Base-by-base conservation (phyloP, 208 protist genomes). In the Acanthamoeba sp. region DNA sequence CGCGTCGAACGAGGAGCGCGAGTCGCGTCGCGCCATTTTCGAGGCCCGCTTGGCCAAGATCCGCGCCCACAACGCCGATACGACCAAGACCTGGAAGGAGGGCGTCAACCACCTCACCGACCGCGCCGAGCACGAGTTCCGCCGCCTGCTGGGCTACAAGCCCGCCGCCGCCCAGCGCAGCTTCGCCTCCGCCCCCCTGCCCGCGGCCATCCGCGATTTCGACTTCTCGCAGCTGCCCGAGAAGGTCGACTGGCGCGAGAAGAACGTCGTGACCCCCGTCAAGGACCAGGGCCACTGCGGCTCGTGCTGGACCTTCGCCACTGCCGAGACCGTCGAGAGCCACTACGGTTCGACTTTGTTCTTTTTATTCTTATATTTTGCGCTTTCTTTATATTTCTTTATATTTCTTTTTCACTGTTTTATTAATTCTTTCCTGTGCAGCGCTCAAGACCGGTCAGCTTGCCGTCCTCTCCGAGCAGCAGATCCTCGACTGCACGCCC, bases 201-300 rank as follows among this genome's bases (percentile, higher is more conserved):
- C 27, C 20, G 24, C 34, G 52, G 40, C 45, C 24, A 48, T 55
- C 85, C 34, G 29, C 40, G 10, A 62, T 59, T 32, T 38, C 3
- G 87, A 62, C 73, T 29, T 24, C 24, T 14, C 24, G 16, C 42
- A 48, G 29, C 42, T 95, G 38, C 95, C 95, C 42, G 64, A 59
- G 52, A 27, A 55, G 14, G 89, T 96, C 42, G 95, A 96, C 93
- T 96, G 95, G 95, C 92, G 94, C 55, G 59, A 57, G 38, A 62
- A 94, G 64, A 71, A 73, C 73, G 84, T 95, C n/a, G 93, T 96
- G 16, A 93, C 95, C 9, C 57, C 64, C 32, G 95, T 96, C 59
- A 96, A 96, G 89, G 78, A 96, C 80, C 95, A 96, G 85, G 94
- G 91, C 38, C 48, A 73, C n/a, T 95, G 94, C 32, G 84, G 64